Conservation (phyloP, 1,284 basidiomycete genomes). For the Moesziomyces antarcticus region DNA sequence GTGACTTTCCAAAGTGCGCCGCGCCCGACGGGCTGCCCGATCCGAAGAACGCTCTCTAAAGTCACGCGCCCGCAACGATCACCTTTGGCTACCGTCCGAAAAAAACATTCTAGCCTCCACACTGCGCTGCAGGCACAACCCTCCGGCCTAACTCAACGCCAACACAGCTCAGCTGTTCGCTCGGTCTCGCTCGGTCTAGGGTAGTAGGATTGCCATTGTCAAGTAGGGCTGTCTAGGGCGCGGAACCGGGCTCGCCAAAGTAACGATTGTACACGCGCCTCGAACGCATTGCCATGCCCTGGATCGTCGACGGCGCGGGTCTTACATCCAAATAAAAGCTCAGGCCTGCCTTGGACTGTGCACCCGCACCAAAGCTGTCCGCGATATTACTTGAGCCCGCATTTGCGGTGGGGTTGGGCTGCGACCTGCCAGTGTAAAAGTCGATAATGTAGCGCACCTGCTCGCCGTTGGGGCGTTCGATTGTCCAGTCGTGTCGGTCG, state of each 20-base stretch:
- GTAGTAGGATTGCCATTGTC: too few relatives aligned
- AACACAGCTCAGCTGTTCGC: too few relatives aligned
- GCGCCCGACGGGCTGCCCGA: too few relatives aligned
- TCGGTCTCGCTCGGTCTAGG: too few relatives aligned
- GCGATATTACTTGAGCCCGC: conserved; percentile 7
- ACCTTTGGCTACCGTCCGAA: too few relatives aligned
- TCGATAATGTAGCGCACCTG: conserved; percentile 95
- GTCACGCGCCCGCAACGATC: too few relatives aligned
- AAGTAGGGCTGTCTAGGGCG: too few relatives aligned
- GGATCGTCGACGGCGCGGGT: conserved; percentile 90
- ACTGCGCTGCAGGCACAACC: too few relatives aligned
- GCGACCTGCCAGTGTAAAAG: conserved; percentile 86
- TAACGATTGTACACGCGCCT: conserved; percentile 33
- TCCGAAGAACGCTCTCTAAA: too few relatives aligned
- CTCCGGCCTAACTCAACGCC: too few relatives aligned
- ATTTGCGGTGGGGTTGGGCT: conserved; percentile 67
- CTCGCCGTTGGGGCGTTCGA: conserved; percentile 85
- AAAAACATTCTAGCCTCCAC: too few relatives aligned
- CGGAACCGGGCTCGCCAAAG: conserved; percentile 30
- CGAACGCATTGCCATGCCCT: conserved; percentile 80
- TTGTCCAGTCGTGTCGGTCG: conserved; percentile 96
- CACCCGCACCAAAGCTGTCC: conserved; percentile 19
- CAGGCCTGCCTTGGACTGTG: conserved; percentile 37
- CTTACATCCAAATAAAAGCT: conserved; percentile 93
- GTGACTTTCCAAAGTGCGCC: too few relatives aligned